A percentile compares a stretch with the other conserved stretches of the same genome.
These are phyloP conservation scores for Fusarium irregulare DNA, from an alignment of 2,329 filamentous ascomycete species.

Conservation along the genomic window DNA sequence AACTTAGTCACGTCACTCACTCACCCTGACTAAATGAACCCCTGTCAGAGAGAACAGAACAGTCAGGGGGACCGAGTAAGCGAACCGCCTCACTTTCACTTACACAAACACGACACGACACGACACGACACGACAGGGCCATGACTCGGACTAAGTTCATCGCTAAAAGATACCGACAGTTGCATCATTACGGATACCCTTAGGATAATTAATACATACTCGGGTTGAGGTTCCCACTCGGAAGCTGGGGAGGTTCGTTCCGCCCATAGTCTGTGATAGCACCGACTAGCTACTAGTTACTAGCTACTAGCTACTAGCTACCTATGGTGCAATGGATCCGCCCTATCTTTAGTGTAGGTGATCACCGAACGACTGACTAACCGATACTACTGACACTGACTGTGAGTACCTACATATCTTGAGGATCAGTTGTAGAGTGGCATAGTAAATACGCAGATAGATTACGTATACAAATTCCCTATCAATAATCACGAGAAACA, in stretches of 20 bases:
- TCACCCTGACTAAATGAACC: not conserved
- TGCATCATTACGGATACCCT: not conserved
- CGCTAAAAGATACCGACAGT: conserved; percentile 1
- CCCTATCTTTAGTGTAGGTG: not conserved
- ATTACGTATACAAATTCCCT: not conserved
- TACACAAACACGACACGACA: conserved; percentile 23
- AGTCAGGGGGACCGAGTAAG: conserved; percentile 5
- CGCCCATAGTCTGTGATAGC: conserved; percentile 6
- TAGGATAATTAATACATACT: not conserved
- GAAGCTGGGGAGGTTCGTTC: conserved; percentile 3
- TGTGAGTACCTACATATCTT: not conserved
- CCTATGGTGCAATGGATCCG: not conserved
- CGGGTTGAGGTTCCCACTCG: not conserved
- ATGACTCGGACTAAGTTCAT: conserved; percentile 30
- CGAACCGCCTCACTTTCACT: conserved; percentile 32
- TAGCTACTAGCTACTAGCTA: not conserved
- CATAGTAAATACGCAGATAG: not conserved
- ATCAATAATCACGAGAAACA: not conserved
- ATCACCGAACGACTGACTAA: not conserved
- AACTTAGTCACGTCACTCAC: not conserved
- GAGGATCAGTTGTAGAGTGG: not conserved
- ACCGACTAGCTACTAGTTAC: not conserved
- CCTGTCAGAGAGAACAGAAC: not conserved
- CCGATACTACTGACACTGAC: not conserved
- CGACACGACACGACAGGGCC: conserved; percentile 28